A percentile compares a stretch with the other conserved stretches of the same genome.
phyloP scores from a whole-genome alignment of 2,329 filamentous ascomycete species.

The Colletotrichum simmondsii region DNA sequence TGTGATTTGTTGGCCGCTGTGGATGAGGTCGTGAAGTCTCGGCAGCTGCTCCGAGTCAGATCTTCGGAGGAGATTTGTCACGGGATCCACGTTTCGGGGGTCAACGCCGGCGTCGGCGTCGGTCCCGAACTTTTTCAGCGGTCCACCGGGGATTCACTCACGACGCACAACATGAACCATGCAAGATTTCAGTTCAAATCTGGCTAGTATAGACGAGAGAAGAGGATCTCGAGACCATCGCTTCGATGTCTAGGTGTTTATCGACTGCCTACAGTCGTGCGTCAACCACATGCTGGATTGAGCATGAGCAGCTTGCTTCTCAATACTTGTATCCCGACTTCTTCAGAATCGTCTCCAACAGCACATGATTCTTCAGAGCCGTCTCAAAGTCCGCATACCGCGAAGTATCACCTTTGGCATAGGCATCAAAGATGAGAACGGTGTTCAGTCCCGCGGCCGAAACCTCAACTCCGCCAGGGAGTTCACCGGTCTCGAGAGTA shows the following conservation, averaged over 20 bases:
- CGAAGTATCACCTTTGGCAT: slow-evolving; percentile 36
- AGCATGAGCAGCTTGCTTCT: background rate
- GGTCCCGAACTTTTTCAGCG: background rate
- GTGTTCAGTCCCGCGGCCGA: slow-evolving; percentile 34
- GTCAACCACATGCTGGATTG: too few relatives aligned
- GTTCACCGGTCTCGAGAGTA: slow-evolving; percentile 28
- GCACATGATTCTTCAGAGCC: slow-evolving; percentile 36
- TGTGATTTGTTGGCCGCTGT: background rate
- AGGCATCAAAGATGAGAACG: slow-evolving; percentile 37
- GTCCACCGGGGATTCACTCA: background rate
- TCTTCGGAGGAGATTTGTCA: slow-evolving; percentile 19
- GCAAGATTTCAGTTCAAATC: too few relatives aligned
- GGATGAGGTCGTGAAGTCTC: background rate
- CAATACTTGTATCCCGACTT: background rate
- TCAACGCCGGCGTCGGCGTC: slow-evolving; percentile 16
- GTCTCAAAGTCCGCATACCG: slow-evolving; percentile 37
- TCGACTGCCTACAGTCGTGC: too few relatives aligned
- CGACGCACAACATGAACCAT: too few relatives aligned
- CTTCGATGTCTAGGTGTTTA: too few relatives aligned
- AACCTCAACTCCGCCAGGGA: slow-evolving; percentile 22
- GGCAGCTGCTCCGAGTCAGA: background rate
- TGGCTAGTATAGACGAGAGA: background rate
- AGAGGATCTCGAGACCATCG: too few relatives aligned
- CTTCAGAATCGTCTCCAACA: slow-evolving; percentile 39
- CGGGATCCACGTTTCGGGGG: slow-evolving; percentile 4